Conservation (phyloP, 2,329 filamentous ascomycete species). For the Sphaceloma murrayae region DNA sequence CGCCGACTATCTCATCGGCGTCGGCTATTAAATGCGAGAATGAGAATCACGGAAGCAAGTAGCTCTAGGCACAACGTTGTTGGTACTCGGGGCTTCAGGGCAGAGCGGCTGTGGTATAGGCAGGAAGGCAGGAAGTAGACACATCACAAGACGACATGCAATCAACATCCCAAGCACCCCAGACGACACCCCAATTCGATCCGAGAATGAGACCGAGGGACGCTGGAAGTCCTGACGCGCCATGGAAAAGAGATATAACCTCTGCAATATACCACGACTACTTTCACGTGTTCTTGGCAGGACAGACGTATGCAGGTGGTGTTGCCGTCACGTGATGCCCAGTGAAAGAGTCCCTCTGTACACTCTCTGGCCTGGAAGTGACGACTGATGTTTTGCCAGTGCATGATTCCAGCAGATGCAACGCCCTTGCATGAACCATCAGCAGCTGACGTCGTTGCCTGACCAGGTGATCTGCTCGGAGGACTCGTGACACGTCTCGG, state of each 20-base stretch:
- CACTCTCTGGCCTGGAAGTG: no score
- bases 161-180: background rate
- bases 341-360: no score
- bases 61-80: slow-evolving; percentile 11
- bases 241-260: background rate
- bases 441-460: no score
- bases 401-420: no score
- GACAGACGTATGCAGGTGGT: no score
- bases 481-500: background rate
- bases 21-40: slow-evolving; percentile 65
- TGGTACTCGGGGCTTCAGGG: background rate
- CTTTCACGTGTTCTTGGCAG: no score
- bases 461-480: no score
- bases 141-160: no score
- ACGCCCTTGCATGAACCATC: background rate
- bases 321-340: no score
- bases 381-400: no score
- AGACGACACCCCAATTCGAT: background rate
- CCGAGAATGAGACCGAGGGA: background rate
- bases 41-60: no score
- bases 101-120: background rate
- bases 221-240: background rate
- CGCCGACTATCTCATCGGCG: slow-evolving; percentile 73
- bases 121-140: background rate
- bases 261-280: background rate